Evolutionary conservation across 805 yeast genomes (phyloP), one percentile per base, ranked within the genome.

Genomic region (Lipomyces mesembrius): DNA sequence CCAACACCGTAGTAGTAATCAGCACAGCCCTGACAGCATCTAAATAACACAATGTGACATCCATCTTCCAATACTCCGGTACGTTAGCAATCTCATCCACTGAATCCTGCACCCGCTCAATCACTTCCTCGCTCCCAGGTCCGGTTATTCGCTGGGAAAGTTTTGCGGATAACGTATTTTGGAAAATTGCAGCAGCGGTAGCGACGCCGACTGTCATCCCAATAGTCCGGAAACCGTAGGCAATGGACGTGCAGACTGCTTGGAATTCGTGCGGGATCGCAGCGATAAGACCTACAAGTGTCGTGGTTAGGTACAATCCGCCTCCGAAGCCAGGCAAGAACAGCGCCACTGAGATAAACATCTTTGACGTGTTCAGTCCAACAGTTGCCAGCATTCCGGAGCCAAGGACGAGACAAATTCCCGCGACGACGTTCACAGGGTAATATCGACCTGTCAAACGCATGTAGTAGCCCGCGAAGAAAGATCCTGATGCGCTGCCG

Each of bases 171-270:
- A 85, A 76, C 17, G 78, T 73, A 25, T 76, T 76, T 72, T 85
- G 88, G 75, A 85, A 85, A 35, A 85, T 79, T 2, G 88, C 85
- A 51, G 85, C 79, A 1, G 87, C 85, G 17, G 84, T 74, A 0
- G 89, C 78, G 25, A 88, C 89, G 59, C 91, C 92, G 52, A 88
- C 76, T 0, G 91, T 87, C 7, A 89, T 85, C 0, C 91, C 91
- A 0, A 88, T 86, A 17, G 90, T 83, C 74, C 91, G 80, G 75
- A 87, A 87, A 0, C 88, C 89, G 73, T 89, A 89, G 68, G 88
- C 91, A 65, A 89, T 87, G 0, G 92, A 88, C 0, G 92, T 89
- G 1, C 90, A 88, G 34, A 89, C 81, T 2, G 93, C 92, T 74
- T 88, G 92, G 69, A 82, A 82, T 54, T 82, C 79, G 17, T 77